phyloP scores from a whole-genome alignment of 139 green algal genomes.

The Chlorokybus atmophyticus region DNA sequence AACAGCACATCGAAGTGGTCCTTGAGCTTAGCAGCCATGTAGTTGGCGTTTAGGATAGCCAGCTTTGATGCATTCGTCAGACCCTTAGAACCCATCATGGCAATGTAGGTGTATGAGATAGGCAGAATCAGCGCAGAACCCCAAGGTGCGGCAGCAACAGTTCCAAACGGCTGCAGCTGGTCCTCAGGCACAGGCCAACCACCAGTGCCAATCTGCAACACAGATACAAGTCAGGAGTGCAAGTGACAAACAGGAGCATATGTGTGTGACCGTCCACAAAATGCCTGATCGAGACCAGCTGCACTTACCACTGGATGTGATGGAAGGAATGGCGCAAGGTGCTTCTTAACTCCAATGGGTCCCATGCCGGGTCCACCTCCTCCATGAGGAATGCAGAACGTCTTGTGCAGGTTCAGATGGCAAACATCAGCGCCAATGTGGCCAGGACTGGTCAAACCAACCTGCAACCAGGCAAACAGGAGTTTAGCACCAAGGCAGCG shows the following conservation, averaged over 20 bases:
- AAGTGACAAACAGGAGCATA: neutral
- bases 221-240: neutral
- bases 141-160: conserved; percentile 84
- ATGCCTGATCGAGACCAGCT: conserved; percentile 1
- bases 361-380: conserved; percentile 62
- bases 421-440: conserved; percentile 98
- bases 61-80: conserved; percentile 68
- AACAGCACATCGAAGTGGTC: conserved; percentile 36
- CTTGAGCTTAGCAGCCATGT: conserved; percentile 89
- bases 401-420: conserved; percentile 99
- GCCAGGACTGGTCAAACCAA: conserved; percentile 89
- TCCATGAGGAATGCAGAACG: conserved; percentile 99
- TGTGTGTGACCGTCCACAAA: neutral
- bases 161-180: conserved; percentile 60
- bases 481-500: no score
- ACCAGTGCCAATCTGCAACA: conserved; percentile 58
- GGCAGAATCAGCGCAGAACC: conserved; percentile 74
- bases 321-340: conserved; percentile 93
- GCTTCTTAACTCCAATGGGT: conserved; percentile 74
- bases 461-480: conserved; percentile 42
- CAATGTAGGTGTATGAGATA: conserved; percentile 97
- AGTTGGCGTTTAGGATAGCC: conserved; percentile 95
- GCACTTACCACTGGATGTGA: conserved; percentile 62
- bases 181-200: conserved; percentile 35
- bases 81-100: conserved; percentile 87